Evolutionary conservation across 306 rosid genomes (phyloP), one percentile per base, ranked within the genome.

Genomic region (Boehmeria nivea): DNA sequence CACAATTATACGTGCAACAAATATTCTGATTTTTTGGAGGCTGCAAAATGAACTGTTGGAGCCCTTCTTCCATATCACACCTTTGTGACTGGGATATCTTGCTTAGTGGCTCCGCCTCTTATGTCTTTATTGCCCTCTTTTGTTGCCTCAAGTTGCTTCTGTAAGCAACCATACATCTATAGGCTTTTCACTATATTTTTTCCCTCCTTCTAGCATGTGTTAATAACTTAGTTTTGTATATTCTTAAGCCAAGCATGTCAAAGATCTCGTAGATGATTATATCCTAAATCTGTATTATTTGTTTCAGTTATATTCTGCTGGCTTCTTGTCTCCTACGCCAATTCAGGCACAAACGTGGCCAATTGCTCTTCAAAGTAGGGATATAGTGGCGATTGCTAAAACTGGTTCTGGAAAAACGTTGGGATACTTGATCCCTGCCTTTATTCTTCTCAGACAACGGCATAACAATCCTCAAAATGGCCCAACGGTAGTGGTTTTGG

Each of bases 321-420:
- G 99, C 50, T 91, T 91, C 76, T 48, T 94, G 8, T 78, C 74
- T 72, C 99, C 99, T 50, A 91, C 99, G 16, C 99, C 99, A 52
- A 91, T 91, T 67, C 99, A 91, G 72, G 99, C 99, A 63, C 99
- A 91, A 70, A 91, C 99, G 37, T 91, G 99, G 99, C 96, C 99
- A 8, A 85, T 91, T 78, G 87, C 99, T 48, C 78, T 91, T 43
- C 95, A 91, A 73, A 83, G 95, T 67, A 73, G 94, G 77, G 99
- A 91, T 80, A 87, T 91, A 71, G 96, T 91, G 37, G 99, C 99
- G 42, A 83, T 91, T 75, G 99, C 99, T 17, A 91, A 91, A 70
- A 91, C 99, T 9, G 99, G 99, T 57, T 91, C 99, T 15, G 99
- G 99, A 18, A 91, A 91, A 73, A 91, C 99, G 55, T 70, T 91